phyloP scores from a whole-genome alignment of 2,329 filamentous ascomycete species.

The Sarocladiaceae sp. region DNA sequence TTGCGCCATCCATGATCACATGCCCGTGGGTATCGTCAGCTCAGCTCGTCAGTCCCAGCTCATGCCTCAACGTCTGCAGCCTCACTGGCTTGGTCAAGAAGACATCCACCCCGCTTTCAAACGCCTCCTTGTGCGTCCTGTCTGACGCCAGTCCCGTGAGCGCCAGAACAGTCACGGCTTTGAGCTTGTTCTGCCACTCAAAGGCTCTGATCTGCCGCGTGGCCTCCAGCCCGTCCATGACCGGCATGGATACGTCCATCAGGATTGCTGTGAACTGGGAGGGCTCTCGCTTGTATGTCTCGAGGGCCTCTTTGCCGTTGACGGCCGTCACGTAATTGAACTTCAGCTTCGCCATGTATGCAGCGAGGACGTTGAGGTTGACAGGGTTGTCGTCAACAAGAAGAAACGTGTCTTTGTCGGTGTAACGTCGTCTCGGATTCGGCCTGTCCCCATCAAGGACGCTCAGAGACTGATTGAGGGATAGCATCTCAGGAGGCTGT shows the following conservation, averaged over 20 bases:
- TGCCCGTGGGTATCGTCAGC: not conserved
- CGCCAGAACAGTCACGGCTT: constrained; percentile 41
- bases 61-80: constrained; percentile 33
- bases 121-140: constrained; percentile 41
- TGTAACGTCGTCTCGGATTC: not conserved
- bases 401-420: constrained; percentile 20
- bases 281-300: constrained; percentile 27
- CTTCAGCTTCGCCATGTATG: constrained; percentile 35
- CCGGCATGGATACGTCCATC: constrained; percentile 51
- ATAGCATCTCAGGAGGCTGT: not conserved
- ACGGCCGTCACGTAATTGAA: constrained; percentile 34
- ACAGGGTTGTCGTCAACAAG: constrained; percentile 37
- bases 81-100: constrained; percentile 46
- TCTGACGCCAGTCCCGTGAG: constrained; percentile 45
- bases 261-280: constrained; percentile 24
- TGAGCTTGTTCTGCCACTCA: constrained; percentile 35
- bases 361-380: constrained; percentile 34
- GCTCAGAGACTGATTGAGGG: not conserved
- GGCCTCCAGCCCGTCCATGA: constrained; percentile 47
- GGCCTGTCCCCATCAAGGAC: not conserved
- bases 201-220: constrained; percentile 43
- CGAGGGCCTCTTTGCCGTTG: constrained; percentile 41
- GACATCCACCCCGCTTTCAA: constrained; percentile 40
- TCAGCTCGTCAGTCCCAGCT: constrained; percentile 16
- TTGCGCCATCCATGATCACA: too few species aligned